Conservation (phyloP, 352 stramenopile genomes). For the Hyaloperonospora arabidopsidis region DNA sequence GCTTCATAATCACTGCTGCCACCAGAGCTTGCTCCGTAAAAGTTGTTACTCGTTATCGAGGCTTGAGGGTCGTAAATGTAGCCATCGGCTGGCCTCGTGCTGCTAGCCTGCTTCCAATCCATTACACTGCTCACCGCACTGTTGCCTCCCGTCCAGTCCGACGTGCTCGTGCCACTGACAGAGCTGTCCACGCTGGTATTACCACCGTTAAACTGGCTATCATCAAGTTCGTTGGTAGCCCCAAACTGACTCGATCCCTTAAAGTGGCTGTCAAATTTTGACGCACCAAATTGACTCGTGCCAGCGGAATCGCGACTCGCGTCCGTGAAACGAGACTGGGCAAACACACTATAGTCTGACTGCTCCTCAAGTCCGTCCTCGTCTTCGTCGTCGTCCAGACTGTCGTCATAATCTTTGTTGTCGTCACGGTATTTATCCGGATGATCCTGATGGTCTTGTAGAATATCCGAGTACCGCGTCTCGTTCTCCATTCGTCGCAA, state of each 20-base stretch:
- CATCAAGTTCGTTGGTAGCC: constrained; percentile 22
- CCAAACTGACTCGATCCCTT: constrained; percentile 22
- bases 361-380: constrained; percentile 50
- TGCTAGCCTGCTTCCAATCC: constrained; percentile 24
- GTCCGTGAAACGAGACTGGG: constrained; percentile 45
- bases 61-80: constrained; percentile 27
- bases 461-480: constrained; percentile 38
- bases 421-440: constrained; percentile 18
- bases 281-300: constrained; percentile 20
- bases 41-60: constrained; percentile 24
- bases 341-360: constrained; percentile 47
- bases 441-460: constrained; percentile 27
- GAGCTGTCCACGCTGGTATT: constrained; percentile 21
- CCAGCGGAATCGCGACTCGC: constrained; percentile 33
- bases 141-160: constrained; percentile 27
- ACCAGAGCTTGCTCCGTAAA: constrained; percentile 23
- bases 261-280: constrained; percentile 22
- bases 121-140: constrained; percentile 20
- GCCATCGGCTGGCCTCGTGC: constrained; percentile 11
- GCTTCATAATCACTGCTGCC: constrained; percentile 15
- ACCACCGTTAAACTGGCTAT: constrained; percentile 30
- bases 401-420: too few relatives aligned
- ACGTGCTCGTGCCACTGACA: constrained; percentile 31
- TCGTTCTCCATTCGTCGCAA: constrained; percentile 28
- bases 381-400: constrained; percentile 31